Evolutionary conservation across 192 early-diverging fungal genomes (phyloP), one percentile per base, ranked within the genome.

Genomic region (Backusella liffmaniae): DNA sequence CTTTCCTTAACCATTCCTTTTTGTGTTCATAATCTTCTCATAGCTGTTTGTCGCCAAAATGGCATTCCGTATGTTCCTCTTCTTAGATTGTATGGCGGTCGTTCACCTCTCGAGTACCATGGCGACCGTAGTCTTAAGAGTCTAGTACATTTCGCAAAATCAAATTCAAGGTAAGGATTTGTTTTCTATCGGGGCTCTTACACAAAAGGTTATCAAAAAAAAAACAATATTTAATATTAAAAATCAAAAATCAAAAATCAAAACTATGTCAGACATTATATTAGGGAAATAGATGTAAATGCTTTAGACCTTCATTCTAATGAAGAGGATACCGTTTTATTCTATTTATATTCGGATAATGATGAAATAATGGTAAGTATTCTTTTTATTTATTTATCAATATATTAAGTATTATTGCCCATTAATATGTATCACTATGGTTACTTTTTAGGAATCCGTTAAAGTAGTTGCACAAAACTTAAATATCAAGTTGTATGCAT

Each of bases 331-430:
- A n/a, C 29, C 41, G n/a, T 23, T 71, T 71, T 37, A 29, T n/a
- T 5, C 42, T 29, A 30, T 71, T 41, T 71, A 44, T 29, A 44
- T 37, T 44, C 56, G 79, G 76, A 86, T 81, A 62, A 76, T 75
- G 16, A 41, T 12, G 79, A 34, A 2, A 76, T 83, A 37, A 13
- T 23, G 5, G 70, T 71, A 71, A 49, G 35, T 30, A 8, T 16
- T 18, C 1, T 44, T 16, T 44, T 44, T 29, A 30, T 23, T 16
- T 59, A 8, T 8, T 37, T 37, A 37, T 37, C 6, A 37, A 37
- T 37, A 18, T 23, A 0, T 59, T 26, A 59, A 18, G 44, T 46
- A 18, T 5, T 5, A 16, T 15, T 18, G 16, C 5, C 0, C 3
- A 46, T 16, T 16, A 16, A 16, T 15, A 46, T 46, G 13, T 13